A percentile compares a stretch with the other conserved stretches of the same genome.
Evolutionary conservation across 176 grass and related monocot genomes (phyloP).

Genomic region (Bolboschoenus planiculmis): DNA sequence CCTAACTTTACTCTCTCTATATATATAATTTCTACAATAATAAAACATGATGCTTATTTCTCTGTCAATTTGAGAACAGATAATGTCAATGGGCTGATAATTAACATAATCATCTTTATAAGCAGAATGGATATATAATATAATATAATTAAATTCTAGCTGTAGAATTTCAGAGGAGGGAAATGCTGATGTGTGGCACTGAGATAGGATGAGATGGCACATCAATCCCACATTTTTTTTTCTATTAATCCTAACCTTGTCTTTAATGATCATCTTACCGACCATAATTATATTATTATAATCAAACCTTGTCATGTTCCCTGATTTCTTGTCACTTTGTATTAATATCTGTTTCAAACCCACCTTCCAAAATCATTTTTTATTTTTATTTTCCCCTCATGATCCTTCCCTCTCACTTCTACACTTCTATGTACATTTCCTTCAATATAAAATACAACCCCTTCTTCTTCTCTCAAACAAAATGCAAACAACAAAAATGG

Average conservation of each 20-base stretch:
- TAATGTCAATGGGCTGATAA: background rate
- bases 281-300: conserved; percentile 31
- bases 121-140: background rate
- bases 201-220: conserved; percentile 18
- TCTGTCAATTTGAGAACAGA: background rate
- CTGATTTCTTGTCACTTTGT: conserved; percentile 29
- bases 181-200: background rate
- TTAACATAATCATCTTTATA: background rate
- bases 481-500: background rate
- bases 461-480: background rate
- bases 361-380: conserved; percentile 38
- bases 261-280: conserved; percentile 33
- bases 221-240: background rate
- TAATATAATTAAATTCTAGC: background rate
- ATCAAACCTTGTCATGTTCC: conserved; percentile 35
- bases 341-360: conserved; percentile 32
- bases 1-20: too few relatives aligned
- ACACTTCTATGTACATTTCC: background rate
- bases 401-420: conserved; percentile 15
- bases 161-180: background rate
- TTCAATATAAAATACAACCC: conserved; percentile 2
- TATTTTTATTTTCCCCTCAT: conserved; percentile 29
- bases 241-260: conserved; percentile 30
- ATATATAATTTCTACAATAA: background rate
- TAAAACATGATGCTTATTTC: background rate